Evolutionary conservation across 2,329 filamentous ascomycete species (phyloP).

Genomic region (Nothopassalora personata): DNA sequence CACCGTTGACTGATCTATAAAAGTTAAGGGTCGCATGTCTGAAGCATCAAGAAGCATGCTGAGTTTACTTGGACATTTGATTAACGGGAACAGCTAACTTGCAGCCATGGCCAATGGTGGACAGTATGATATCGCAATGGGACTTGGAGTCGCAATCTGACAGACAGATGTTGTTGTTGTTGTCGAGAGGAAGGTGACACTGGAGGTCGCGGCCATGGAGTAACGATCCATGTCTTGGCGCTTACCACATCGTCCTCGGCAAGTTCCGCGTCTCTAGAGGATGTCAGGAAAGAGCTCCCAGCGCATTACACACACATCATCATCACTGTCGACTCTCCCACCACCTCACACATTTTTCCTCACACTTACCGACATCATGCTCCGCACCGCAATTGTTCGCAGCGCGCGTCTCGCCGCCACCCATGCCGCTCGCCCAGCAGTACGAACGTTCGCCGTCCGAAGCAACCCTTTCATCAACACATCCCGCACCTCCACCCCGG

Average conservation of each 20-base stretch:
- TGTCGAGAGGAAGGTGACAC: neutral
- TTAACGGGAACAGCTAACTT: too few species aligned
- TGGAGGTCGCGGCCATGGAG: neutral
- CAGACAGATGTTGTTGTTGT: neutral
- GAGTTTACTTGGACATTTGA: too few species aligned
- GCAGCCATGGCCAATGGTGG: too few species aligned
- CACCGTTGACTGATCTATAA: too few species aligned
- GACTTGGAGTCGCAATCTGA: neutral
- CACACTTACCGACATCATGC: conserved; percentile 57
- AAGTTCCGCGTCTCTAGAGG: neutral
- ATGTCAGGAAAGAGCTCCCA: neutral
- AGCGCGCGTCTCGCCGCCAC: conserved; percentile 55
- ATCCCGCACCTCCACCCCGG: conserved; percentile 54
- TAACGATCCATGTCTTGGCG: neutral
- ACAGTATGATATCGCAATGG: neutral
- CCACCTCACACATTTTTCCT: neutral
- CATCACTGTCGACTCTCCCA: neutral
- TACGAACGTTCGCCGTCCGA: conserved; percentile 33
- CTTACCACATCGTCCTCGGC: neutral
- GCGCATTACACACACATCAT: neutral
- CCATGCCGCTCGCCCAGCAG: conserved; percentile 55
- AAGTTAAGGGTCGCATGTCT: too few species aligned
- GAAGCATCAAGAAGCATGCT: too few species aligned
- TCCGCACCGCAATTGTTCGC: conserved; percentile 80
- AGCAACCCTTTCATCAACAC: conserved; percentile 55